These are phyloP conservation scores for Nemania diffusa DNA, from an alignment of 2,329 filamentous ascomycete genomes.

Conservation along the genomic window DNA sequence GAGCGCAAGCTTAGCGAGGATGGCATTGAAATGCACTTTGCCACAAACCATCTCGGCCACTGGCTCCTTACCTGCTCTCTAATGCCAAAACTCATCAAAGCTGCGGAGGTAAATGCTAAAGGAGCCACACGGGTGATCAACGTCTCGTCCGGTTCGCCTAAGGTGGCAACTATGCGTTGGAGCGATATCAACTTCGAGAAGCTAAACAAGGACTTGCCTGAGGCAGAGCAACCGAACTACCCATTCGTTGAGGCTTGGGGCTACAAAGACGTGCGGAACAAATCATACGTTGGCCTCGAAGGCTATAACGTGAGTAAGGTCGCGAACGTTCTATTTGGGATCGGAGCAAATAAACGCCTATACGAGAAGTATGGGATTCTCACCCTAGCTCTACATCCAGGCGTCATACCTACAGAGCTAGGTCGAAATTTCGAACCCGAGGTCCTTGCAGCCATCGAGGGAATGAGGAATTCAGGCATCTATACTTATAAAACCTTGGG, in stretches of 20 bases:
- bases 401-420: constrained; percentile 50
- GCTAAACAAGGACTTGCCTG: constrained; percentile 48
- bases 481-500: constrained; percentile 36
- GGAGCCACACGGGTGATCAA: constrained; percentile 54
- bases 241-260: constrained; percentile 41
- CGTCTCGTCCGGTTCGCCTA: constrained; percentile 50
- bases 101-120: constrained; percentile 41
- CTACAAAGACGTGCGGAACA: constrained; percentile 38
- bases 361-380: constrained; percentile 51
- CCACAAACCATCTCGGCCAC: constrained; percentile 58
- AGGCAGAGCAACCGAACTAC: constrained; percentile 48
- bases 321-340: constrained; percentile 50
- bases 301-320: constrained; percentile 52
- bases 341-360: constrained; percentile 44
- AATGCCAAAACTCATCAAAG: constrained; percentile 54
- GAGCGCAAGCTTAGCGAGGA: constrained; percentile 52
- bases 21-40: constrained; percentile 58
- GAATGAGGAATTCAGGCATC: constrained; percentile 2
- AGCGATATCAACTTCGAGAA: constrained; percentile 52
- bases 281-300: constrained; percentile 47
- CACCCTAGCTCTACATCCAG: constrained; percentile 49
- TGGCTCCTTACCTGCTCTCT: constrained; percentile 59
- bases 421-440: constrained; percentile 37
- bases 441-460: constrained; percentile 31
- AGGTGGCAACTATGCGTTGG: constrained; percentile 47